phyloP scores from a whole-genome alignment of 257 asterid species.

The Verbascum thapsus region DNA sequence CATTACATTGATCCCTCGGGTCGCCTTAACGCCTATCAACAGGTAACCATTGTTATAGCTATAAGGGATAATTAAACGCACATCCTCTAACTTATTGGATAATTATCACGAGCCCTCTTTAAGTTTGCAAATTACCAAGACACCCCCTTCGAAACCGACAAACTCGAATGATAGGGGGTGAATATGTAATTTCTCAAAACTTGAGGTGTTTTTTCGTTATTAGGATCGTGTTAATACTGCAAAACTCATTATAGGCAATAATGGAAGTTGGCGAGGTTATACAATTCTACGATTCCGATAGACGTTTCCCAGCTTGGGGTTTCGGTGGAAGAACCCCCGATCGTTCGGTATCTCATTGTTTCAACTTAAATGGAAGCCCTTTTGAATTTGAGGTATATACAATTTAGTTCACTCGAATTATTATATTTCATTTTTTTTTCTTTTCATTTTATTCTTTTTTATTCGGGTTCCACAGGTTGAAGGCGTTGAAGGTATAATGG shows the following conservation, averaged over 20 bases:
- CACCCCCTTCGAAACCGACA: too few species aligned
- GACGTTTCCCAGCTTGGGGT: constrained; percentile 84
- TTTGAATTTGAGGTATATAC: constrained; percentile 52
- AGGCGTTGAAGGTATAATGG: constrained; percentile 82
- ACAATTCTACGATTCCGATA: constrained; percentile 84
- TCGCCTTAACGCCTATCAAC: constrained; percentile 69
- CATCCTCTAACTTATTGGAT: too few species aligned
- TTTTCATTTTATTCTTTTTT: too few species aligned
- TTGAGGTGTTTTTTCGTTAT: too few species aligned
- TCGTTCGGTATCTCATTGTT: constrained; percentile 69
- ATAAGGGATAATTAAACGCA: too few species aligned
- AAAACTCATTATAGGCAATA: constrained; percentile 65
- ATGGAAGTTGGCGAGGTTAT: constrained; percentile 80
- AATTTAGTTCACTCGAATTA: neutral
- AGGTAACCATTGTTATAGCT: constrained; percentile 62
- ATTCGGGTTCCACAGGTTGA: constrained; percentile 64
- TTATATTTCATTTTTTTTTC: too few species aligned
- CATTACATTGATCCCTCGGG: constrained; percentile 73
- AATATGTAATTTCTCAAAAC: too few species aligned
- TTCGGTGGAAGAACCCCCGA: constrained; percentile 60
- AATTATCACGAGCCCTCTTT: too few species aligned
- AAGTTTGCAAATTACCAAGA: too few species aligned
- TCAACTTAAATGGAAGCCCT: constrained; percentile 68
- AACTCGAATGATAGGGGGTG: too few species aligned
- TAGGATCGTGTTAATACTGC: too few species aligned